Evolutionary conservation across 2,329 filamentous ascomycete species (phyloP), one percentile per base, ranked within the genome.

Genomic region (Acrocalymma vagum): DNA sequence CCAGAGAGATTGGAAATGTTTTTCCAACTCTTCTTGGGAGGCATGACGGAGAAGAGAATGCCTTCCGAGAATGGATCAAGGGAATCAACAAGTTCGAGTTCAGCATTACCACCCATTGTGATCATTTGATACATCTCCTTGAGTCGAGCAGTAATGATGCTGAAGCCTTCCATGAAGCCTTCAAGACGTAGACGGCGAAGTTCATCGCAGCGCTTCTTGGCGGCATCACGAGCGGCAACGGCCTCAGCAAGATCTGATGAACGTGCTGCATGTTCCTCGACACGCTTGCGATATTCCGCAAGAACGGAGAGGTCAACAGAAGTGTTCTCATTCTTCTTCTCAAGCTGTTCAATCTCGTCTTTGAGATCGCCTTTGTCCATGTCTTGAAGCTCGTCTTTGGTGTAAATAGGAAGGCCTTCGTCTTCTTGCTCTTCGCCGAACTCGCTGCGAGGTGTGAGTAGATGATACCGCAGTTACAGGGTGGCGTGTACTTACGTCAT

Each of bases 91-190:
- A 99, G 84, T 71, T 99, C 95, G 9, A 99, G 82, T 74, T 99
- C 94, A 0, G 94, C 94, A 61, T 99, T 99, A 40, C 94, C 94
- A 48, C 94, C 94, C 91, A 99, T 97, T 15, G 94, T 99, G 69
- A 99, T 99, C 92, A 99, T 96, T 69, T 99, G 94, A 74, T 99
- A 99, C 94, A 99, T 99, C 66, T 99, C 94, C 77, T 99, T 99
- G 29, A 99, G 79, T 1, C 93, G 88, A 16, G 96, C 79, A 1
- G 93, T 97, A 70, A 99, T 99, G 49, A 84, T 87, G 62, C 87
- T 87, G 76, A 99, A 97, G 25, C 95, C 94, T 66, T 95, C 90
- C 92, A 97, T 97, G 80, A 99, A 99, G 23, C 94, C 93, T 59
- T 96, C 93, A 6, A 97, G 79, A 20, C 94, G 89, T 33, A 96